phyloP scores from a whole-genome alignment of 352 stramenopile genomes.

The Phytophthora fragariaefolia region DNA sequence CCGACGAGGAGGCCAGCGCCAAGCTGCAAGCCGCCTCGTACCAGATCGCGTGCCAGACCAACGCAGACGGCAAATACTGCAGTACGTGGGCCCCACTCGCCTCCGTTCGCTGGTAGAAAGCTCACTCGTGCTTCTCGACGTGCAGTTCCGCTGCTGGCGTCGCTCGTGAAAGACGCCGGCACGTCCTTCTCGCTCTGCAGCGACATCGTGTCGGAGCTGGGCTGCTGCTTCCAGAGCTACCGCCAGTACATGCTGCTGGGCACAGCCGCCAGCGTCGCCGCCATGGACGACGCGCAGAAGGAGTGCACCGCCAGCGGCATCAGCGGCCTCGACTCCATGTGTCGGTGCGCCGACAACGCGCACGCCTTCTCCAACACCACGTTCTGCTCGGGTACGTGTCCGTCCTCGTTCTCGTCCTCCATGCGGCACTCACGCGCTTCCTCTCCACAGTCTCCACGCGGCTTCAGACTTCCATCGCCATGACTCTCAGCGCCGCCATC shows the following conservation, averaged over 20 bases:
- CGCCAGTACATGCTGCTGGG: slow-evolving; percentile 75
- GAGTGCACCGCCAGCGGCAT: slow-evolving; percentile 55
- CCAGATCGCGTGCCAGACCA: slow-evolving; percentile 76
- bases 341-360: slow-evolving; percentile 67
- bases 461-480: no score
- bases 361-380: slow-evolving; percentile 61
- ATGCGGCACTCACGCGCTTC: neutral
- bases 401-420: neutral
- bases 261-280: slow-evolving; percentile 52
- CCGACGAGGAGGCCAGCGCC: slow-evolving; percentile 61
- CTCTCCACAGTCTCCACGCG: no score
- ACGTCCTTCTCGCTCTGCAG: slow-evolving; percentile 64
- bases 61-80: slow-evolving; percentile 65
- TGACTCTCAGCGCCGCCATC: neutral
- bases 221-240: slow-evolving; percentile 88
- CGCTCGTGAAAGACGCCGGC: slow-evolving; percentile 57
- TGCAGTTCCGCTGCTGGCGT: slow-evolving; percentile 63
- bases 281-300: slow-evolving; percentile 58
- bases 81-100: slow-evolving; percentile 44
- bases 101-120: no score
- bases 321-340: slow-evolving; percentile 48
- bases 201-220: slow-evolving; percentile 76
- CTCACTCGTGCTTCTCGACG: neutral
- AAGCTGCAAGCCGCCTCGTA: slow-evolving; percentile 67
- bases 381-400: slow-evolving; percentile 56